Evolutionary conservation across 495 filamentous ascomycete species (phyloP).

Genomic region (Bacidia rubella): DNA sequence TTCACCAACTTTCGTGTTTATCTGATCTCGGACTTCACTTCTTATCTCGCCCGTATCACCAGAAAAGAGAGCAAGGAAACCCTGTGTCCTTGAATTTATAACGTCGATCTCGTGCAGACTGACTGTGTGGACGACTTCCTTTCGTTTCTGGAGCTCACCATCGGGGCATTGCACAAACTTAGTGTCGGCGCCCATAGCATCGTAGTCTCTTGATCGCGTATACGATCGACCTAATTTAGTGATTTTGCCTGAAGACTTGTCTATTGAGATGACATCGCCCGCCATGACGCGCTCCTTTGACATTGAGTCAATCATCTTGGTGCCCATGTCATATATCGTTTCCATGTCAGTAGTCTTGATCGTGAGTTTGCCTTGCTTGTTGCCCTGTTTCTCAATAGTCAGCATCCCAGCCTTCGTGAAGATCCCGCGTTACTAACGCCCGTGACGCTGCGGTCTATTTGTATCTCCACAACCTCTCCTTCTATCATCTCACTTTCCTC

Average conservation of each 20-base stretch:
- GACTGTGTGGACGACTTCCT: slow-evolving; percentile 94
- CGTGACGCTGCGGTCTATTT: slow-evolving; percentile 93
- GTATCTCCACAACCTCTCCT: slow-evolving; percentile 97
- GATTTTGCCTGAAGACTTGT: slow-evolving; percentile 95
- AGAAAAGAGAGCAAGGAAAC: slow-evolving; percentile 90
- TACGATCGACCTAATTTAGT: slow-evolving; percentile 91
- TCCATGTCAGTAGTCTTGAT: slow-evolving; percentile 99
- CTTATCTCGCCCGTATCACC: slow-evolving; percentile 97
- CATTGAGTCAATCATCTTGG: slow-evolving; percentile 99
- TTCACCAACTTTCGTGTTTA: slow-evolving; percentile 94
- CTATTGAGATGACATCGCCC: slow-evolving; percentile 93
- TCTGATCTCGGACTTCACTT: slow-evolving; percentile 93
- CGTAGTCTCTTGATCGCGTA: slow-evolving; percentile 89
- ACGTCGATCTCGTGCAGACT: slow-evolving; percentile 97
- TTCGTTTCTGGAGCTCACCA: slow-evolving; percentile 91
- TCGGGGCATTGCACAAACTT: slow-evolving; percentile 98
- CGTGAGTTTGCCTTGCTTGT: slow-evolving; percentile 96
- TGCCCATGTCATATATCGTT: slow-evolving; percentile 97
- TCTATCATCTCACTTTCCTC: slow-evolving; percentile 99
- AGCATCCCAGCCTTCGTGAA: neutral
- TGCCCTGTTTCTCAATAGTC: slow-evolving; percentile 36
- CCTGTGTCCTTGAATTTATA: slow-evolving; percentile 95
- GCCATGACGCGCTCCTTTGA: slow-evolving; percentile 98
- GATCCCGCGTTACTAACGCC: slow-evolving; percentile 40
- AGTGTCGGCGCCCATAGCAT: slow-evolving; percentile 96